A percentile compares a stretch with the other conserved stretches of the same genome.
These are phyloP conservation scores for Daldinia vernicosa DNA, from an alignment of 495 filamentous ascomycete genomes.

Conservation along the genomic window DNA sequence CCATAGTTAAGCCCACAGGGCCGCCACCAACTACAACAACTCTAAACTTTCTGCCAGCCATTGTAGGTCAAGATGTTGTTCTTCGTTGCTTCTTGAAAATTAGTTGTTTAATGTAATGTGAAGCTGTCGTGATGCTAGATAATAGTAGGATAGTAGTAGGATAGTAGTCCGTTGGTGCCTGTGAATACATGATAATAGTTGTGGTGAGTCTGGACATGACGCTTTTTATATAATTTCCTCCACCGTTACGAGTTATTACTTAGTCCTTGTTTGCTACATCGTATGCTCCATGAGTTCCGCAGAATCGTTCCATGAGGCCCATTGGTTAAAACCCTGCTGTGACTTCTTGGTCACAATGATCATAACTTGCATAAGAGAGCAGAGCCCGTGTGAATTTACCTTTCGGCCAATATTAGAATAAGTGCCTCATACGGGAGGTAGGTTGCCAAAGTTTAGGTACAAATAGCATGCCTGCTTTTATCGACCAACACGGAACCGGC, in stretches of 20 bases:
- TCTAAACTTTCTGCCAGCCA: constrained; percentile 42
- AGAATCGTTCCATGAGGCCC: neutral
- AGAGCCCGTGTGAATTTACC: neutral
- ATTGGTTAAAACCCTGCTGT: neutral
- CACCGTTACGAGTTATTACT: neutral
- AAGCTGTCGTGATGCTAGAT: neutral
- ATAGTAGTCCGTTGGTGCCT: neutral
- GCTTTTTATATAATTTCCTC: neutral
- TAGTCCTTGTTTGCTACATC: neutral
- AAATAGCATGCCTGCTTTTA: too few species aligned
- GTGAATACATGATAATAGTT: neutral
- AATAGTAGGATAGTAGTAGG: neutral
- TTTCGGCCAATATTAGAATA: neutral
- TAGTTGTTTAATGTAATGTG: neutral
- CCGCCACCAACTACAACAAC: constrained; percentile 61
- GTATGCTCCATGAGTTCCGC: neutral
- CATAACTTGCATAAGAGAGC: neutral
- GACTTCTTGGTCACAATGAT: neutral
- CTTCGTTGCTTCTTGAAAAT: neutral
- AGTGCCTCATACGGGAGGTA: too few species aligned
- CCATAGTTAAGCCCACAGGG: constrained; percentile 55
- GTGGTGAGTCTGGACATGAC: neutral
- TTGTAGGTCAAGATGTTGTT: neutral
- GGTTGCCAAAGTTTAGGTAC: too few species aligned
- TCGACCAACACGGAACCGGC: too few species aligned